phyloP scores from a whole-genome alignment of 2,329 filamentous ascomycete genomes.

The Beauveria sp. region DNA sequence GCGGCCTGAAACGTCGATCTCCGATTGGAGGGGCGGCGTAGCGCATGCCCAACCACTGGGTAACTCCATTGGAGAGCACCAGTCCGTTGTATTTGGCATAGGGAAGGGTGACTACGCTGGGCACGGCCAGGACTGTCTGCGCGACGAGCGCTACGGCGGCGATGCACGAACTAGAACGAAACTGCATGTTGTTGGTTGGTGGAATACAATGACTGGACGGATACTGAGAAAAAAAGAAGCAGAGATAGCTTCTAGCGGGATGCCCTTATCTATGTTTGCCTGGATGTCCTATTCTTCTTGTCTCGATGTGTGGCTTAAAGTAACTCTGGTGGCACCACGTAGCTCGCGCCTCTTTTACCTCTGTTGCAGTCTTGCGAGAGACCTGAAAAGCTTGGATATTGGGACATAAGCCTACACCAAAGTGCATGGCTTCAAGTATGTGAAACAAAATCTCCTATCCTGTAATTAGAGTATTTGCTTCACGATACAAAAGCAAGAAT shows the following conservation, averaged over 20 bases:
- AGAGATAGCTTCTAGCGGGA: too few relatives aligned
- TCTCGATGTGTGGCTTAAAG: not conserved
- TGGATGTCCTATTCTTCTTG: not conserved
- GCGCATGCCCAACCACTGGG: slow-evolving; percentile 66
- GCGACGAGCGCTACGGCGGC: not conserved
- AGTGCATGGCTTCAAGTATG: too few relatives aligned
- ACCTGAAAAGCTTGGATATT: not conserved
- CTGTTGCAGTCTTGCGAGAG: not conserved
- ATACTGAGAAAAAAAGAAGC: not conserved
- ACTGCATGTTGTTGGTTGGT: not conserved
- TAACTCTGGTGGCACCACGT: not conserved
- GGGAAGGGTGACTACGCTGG: not conserved
- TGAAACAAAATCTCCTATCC: too few relatives aligned
- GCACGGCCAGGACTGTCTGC: not conserved
- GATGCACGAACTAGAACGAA: not conserved
- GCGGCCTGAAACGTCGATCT: slow-evolving; percentile 57
- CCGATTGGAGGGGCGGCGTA: slow-evolving; percentile 65
- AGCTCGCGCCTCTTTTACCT: not conserved
- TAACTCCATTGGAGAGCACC: slow-evolving; percentile 47
- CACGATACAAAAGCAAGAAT: too few relatives aligned
- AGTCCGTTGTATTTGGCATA: slow-evolving; percentile 61
- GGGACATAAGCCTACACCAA: too few relatives aligned
- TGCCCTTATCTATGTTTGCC: too few relatives aligned
- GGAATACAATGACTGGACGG: not conserved
- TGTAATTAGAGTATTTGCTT: too few relatives aligned